phyloP scores from a whole-genome alignment of 2,329 filamentous ascomycete genomes.

The Diplodia corticola region DNA sequence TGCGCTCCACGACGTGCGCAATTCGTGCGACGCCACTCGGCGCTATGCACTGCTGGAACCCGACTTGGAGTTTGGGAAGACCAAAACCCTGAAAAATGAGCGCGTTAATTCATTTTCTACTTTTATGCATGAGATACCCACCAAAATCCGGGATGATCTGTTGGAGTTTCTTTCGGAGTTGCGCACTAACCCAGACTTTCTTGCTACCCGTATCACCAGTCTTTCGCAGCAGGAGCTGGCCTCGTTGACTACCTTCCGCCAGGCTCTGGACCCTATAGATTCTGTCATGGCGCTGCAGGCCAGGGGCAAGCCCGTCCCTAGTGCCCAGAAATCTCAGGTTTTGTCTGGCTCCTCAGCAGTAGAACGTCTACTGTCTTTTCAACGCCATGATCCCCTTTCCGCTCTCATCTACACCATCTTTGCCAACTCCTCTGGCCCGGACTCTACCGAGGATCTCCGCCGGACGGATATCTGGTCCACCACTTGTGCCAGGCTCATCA shows the following conservation, averaged over 20 bases:
- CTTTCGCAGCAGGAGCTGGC: constrained; percentile 75
- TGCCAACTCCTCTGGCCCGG: constrained; percentile 78
- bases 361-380: constrained; percentile 82
- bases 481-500: constrained; percentile 79
- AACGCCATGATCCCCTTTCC: constrained; percentile 82
- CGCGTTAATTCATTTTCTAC: constrained; percentile 48
- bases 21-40: constrained; percentile 71
- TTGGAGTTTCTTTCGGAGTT: constrained; percentile 78
- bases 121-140: constrained; percentile 68
- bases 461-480: constrained; percentile 87
- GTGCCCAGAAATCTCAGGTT: constrained; percentile 48
- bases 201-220: constrained; percentile 77
- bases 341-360: constrained; percentile 63
- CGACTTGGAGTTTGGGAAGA: constrained; percentile 61
- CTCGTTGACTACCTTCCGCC: constrained; percentile 74
- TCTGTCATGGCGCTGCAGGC: constrained; percentile 73
- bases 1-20: constrained; percentile 76
- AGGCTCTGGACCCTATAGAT: constrained; percentile 76
- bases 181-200: constrained; percentile 81
- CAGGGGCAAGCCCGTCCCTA: constrained; percentile 51
- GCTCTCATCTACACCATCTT: constrained; percentile 86
- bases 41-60: constrained; percentile 71
- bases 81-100: constrained; percentile 42
- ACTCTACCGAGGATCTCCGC: constrained; percentile 76
- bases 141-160: constrained; percentile 71